These are phyloP conservation scores for Raffaelea albimanens DNA, from an alignment of 2,329 filamentous ascomycete species.

Conservation along the genomic window DNA sequence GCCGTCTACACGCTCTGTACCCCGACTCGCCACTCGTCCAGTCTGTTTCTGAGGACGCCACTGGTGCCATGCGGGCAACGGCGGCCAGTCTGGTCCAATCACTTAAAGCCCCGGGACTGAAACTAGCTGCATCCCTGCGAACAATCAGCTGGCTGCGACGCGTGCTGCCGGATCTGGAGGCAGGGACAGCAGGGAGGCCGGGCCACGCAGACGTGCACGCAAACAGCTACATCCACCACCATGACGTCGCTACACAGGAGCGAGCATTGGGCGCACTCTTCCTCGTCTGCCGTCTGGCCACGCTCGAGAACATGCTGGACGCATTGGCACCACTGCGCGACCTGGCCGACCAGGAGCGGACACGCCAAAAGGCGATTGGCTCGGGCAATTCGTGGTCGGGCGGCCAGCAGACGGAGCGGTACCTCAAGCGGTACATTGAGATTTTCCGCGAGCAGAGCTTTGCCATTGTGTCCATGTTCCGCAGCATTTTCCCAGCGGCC, in stretches of 20 bases:
- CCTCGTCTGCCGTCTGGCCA: slow-evolving; percentile 74
- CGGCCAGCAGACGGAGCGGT: slow-evolving; percentile 89
- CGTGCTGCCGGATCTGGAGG: slow-evolving; percentile 70
- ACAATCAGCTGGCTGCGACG: slow-evolving; percentile 86
- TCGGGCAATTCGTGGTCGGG: slow-evolving; percentile 44
- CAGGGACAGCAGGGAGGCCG: background rate
- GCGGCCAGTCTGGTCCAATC: slow-evolving; percentile 72
- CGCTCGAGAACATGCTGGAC: slow-evolving; percentile 67
- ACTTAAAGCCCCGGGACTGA: slow-evolving; percentile 68
- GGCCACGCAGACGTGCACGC: too few relatives aligned
- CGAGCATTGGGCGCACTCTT: slow-evolving; percentile 74
- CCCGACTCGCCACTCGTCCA: slow-evolving; percentile 66
- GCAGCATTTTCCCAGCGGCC: slow-evolving; percentile 66
- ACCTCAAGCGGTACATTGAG: slow-evolving; percentile 90
- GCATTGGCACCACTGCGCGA: slow-evolving; percentile 79
- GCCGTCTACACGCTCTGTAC: slow-evolving; percentile 73
- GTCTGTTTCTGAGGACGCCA: slow-evolving; percentile 67
- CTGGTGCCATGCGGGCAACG: slow-evolving; percentile 81
- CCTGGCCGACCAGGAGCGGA: slow-evolving; percentile 76
- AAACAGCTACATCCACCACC: slow-evolving; percentile 7
- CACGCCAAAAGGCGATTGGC: slow-evolving; percentile 30
- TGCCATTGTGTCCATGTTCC: slow-evolving; percentile 88
- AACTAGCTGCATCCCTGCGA: slow-evolving; percentile 81
- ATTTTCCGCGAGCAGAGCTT: slow-evolving; percentile 98
- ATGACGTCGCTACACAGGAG: slow-evolving; percentile 32